phyloP scores from a whole-genome alignment of 176 grass and related monocot species.

The Oryza rufipogon region DNA sequence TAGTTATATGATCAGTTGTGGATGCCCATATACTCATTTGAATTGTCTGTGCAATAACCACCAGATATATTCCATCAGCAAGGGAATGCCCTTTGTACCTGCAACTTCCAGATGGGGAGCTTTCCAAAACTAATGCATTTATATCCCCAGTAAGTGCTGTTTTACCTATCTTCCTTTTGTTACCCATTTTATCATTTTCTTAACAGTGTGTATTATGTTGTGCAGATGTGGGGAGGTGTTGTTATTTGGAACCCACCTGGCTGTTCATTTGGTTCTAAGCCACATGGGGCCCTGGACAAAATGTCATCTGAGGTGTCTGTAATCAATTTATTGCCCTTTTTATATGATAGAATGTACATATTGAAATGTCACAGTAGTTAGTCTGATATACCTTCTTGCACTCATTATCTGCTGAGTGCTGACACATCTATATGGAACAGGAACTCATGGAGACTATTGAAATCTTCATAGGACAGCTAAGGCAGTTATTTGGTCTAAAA shows the following conservation, averaged over 20 bases:
- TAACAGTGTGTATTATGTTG: slow-evolving; percentile 29
- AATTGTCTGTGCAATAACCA: slow-evolving; percentile 24
- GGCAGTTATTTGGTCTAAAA: slow-evolving; percentile 87
- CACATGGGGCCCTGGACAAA: slow-evolving; percentile 35
- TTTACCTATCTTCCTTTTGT: slow-evolving; percentile 8
- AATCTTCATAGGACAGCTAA: slow-evolving; percentile 89
- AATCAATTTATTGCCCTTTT: slow-evolving; percentile 34
- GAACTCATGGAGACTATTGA: slow-evolving; percentile 83
- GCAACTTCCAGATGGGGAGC: slow-evolving; percentile 66
- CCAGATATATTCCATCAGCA: slow-evolving; percentile 89
- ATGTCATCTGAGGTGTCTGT: slow-evolving; percentile 72
- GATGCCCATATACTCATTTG: slow-evolving; percentile 32
- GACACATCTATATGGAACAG: slow-evolving; percentile 57
- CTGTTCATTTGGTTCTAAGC: slow-evolving; percentile 58
- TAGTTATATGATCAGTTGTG: slow-evolving; percentile 10
- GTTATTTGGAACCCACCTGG: slow-evolving; percentile 86
- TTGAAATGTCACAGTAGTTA: not conserved
- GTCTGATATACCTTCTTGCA: slow-evolving; percentile 26
- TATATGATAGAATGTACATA: not conserved
- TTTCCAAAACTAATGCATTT: slow-evolving; percentile 93
- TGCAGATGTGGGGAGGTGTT: slow-evolving; percentile 98
- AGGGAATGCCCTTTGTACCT: slow-evolving; percentile 94
- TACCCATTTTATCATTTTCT: slow-evolving; percentile 40
- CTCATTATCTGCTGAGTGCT: slow-evolving; percentile 33
- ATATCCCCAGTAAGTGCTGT: slow-evolving; percentile 88